Conservation (phyloP, 768 basidiomycete genomes). For the Collybiopsis confluens region DNA sequence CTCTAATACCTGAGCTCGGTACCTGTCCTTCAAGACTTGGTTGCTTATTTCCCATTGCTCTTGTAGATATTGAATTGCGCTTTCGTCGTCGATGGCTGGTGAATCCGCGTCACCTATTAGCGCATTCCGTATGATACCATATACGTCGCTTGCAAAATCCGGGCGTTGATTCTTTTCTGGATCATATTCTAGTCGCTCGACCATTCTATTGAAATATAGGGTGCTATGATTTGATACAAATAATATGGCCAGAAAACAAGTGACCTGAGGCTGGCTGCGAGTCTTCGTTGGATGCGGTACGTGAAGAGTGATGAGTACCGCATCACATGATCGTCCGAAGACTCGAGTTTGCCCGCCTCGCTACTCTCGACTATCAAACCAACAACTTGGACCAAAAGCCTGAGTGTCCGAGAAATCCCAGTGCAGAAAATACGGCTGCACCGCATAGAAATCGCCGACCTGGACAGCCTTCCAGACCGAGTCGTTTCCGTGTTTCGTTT, state of each 20-base stretch:
- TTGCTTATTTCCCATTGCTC: conserved; percentile 6
- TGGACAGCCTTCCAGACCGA: no score
- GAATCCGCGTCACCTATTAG: neutral
- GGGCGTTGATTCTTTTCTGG: conserved; percentile 1
- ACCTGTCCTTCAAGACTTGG: neutral
- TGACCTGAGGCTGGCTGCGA: neutral
- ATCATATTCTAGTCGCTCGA: neutral
- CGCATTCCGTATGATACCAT: neutral
- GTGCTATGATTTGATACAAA: no score
- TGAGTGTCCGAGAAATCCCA: no score
- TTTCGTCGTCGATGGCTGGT: conserved; percentile 8
- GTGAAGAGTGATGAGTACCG: neutral
- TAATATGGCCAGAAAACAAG: neutral
- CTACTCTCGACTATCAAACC: no score
- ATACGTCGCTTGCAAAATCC: neutral
- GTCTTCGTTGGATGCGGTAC: neutral
- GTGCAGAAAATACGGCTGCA: no score
- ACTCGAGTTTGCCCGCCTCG: neutral
- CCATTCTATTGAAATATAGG: neutral
- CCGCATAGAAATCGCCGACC: no score
- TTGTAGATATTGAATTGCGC: conserved; percentile 1
- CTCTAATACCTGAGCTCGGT: neutral
- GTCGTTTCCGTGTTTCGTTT: no score
- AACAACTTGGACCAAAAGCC: no score
- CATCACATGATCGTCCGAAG: conserved; percentile 9